phyloP scores from a whole-genome alignment of 2,329 filamentous ascomycete genomes.

The Penicillium sp. region DNA sequence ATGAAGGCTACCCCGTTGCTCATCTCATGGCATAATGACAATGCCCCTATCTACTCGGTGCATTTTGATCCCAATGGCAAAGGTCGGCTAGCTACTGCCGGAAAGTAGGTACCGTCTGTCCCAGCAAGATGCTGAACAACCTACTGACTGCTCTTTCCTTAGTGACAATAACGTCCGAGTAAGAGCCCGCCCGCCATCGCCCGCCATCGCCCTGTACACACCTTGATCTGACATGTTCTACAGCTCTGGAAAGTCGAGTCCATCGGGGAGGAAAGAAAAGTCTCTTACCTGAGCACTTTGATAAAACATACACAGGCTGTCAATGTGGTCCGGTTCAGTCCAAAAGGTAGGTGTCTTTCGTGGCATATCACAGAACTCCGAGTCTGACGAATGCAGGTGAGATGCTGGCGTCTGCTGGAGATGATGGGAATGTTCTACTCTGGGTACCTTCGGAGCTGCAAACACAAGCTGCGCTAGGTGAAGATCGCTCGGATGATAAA shows the following conservation, averaged over 20 bases:
- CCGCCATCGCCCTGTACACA: constrained; percentile 17
- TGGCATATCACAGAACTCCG: background rate
- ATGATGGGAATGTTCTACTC: constrained; percentile 94
- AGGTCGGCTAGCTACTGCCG: constrained; percentile 86
- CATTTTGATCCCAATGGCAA: constrained; percentile 94
- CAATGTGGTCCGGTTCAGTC: constrained; percentile 95
- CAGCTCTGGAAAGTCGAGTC: constrained; percentile 89
- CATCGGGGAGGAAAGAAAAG: constrained; percentile 80
- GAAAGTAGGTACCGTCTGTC: constrained; percentile 57
- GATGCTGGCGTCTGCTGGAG: constrained; percentile 88
- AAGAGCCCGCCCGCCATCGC: constrained; percentile 41
- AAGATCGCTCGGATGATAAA: constrained; percentile 86
- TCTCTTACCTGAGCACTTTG: constrained; percentile 88
- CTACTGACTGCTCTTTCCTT: constrained; percentile 17
- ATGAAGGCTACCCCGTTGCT: constrained; percentile 98
- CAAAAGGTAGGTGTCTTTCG: constrained; percentile 64
- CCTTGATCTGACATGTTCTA: constrained; percentile 38
- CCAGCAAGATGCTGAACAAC: background rate
- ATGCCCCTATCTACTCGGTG: constrained; percentile 92
- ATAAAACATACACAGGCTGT: constrained; percentile 94
- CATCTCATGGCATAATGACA: constrained; percentile 98
- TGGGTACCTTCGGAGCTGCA: constrained; percentile 87
- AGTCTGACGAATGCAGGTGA: constrained; percentile 63
- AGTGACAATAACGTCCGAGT: constrained; percentile 91
- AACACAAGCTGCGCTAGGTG: constrained; percentile 67